Evolutionary conservation across 148 eudicot genomes (phyloP).

Genomic region (Pouteria glomerata): DNA sequence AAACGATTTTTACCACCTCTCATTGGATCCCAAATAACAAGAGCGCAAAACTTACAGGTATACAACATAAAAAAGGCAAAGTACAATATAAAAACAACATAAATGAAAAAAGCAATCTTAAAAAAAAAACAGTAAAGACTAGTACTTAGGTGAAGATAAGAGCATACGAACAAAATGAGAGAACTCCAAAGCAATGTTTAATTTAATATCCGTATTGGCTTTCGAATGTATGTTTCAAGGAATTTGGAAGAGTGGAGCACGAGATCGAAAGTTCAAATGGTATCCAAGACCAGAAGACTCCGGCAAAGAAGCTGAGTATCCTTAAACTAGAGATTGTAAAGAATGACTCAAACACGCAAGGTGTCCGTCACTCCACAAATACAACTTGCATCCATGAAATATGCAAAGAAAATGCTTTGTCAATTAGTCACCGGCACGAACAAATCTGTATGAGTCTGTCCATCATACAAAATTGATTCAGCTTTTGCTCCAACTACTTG

Average conservation of each 20-base stretch:
- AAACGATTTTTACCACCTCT: conserved; percentile 81
- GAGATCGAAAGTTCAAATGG: too few relatives aligned
- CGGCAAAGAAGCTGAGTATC: background rate
- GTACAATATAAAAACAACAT: too few relatives aligned
- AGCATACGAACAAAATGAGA: background rate
- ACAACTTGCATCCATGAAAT: background rate
- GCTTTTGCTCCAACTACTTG: conserved; percentile 72
- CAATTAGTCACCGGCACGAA: conserved; percentile 67
- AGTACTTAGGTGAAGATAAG: background rate
- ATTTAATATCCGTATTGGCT: background rate
- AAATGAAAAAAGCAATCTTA: background rate
- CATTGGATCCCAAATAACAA: conserved; percentile 99
- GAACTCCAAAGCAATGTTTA: background rate
- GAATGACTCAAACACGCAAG: background rate
- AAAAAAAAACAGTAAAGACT: background rate
- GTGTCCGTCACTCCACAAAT: background rate
- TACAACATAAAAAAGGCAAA: too few relatives aligned
- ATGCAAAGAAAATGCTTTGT: background rate
- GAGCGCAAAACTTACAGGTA: too few relatives aligned
- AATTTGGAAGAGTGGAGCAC: background rate
- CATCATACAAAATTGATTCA: conserved; percentile 69
- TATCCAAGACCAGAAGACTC: background rate
- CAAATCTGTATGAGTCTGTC: conserved; percentile 85
- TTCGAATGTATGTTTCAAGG: background rate
- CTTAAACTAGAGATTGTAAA: background rate